phyloP scores from a whole-genome alignment of 345 rosid genomes.

The Raphanus sativus region DNA sequence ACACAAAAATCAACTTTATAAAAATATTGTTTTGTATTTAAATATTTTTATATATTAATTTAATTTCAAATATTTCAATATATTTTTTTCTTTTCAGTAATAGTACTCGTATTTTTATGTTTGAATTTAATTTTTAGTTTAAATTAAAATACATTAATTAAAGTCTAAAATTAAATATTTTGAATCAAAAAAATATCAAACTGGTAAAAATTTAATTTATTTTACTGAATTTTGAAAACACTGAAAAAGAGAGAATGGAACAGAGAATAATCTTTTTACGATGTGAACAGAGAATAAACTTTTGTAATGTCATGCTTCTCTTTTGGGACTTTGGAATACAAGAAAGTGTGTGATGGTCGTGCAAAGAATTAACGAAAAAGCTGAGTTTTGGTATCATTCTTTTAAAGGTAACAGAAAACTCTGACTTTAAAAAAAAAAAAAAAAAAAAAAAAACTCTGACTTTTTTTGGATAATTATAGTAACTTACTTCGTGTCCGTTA shows the following conservation, averaged over 20 bases:
- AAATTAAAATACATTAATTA: not conserved
- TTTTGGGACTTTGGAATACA: slow-evolving; percentile 6
- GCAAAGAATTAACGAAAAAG: slow-evolving; percentile 34
- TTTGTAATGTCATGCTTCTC: slow-evolving; percentile 31
- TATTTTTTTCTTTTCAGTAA: not conserved
- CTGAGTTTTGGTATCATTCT: slow-evolving; percentile 41
- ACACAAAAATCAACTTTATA: slow-evolving; percentile 18
- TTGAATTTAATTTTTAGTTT: no score
- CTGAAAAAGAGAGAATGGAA: slow-evolving; percentile 15
- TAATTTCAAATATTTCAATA: not conserved
- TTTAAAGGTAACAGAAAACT: slow-evolving; percentile 1
- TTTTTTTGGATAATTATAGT: slow-evolving; percentile 5
- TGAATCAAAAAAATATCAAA: not conserved
- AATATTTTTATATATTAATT: not conserved
- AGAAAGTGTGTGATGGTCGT: slow-evolving; percentile 13
- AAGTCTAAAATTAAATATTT: not conserved
- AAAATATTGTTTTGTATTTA: not conserved
- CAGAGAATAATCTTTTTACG: slow-evolving; percentile 25
- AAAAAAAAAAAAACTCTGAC: slow-evolving; percentile 26
- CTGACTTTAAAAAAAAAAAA: no score
- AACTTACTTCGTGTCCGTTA: slow-evolving; percentile 88
- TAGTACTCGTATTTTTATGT: not conserved
- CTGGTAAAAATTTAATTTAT: not conserved
- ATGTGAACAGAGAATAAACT: slow-evolving; percentile 25
- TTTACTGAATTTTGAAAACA: not conserved